Conservation (phyloP, 75 land plant genomes). For the Selaginella tamariscina region DNA sequence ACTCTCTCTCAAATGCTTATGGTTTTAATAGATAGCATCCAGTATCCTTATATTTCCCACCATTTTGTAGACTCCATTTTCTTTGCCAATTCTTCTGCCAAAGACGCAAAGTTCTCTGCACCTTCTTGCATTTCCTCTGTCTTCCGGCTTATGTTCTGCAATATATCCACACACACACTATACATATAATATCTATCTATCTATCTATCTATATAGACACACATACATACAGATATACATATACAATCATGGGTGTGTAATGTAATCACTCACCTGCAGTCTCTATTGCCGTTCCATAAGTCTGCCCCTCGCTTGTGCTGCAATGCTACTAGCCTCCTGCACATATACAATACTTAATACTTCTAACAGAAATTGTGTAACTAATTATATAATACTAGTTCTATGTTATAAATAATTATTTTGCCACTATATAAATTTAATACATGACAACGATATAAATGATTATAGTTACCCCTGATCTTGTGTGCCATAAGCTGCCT, state of each 20-base stretch:
- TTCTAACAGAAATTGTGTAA: no score
- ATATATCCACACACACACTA: neutral
- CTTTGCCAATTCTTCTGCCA: conserved; percentile 84
- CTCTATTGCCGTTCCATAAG: conserved; percentile 70
- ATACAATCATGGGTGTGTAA: neutral
- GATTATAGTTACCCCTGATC: neutral
- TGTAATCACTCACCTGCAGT: conserved; percentile 48
- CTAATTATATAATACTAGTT: no score
- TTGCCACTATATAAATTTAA: no score
- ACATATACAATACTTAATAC: no score
- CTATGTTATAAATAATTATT: no score
- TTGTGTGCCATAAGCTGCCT: conserved; percentile 56
- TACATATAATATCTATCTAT: no score
- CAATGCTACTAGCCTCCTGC: conserved; percentile 66
- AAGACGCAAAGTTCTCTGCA: conserved; percentile 67
- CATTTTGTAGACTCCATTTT: conserved; percentile 61
- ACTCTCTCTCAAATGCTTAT: no score
- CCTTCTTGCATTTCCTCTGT: conserved; percentile 66
- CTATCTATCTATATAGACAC: no score
- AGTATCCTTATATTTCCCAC: conserved; percentile 67
- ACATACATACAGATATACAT: neutral
- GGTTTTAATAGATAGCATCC: no score
- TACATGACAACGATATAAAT: no score
- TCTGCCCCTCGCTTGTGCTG: conserved; percentile 58
- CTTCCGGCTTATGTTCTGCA: conserved; percentile 44